These are phyloP conservation scores for Artomyces pyxidatus DNA, from an alignment of 768 basidiomycete species.

Conservation along the genomic window DNA sequence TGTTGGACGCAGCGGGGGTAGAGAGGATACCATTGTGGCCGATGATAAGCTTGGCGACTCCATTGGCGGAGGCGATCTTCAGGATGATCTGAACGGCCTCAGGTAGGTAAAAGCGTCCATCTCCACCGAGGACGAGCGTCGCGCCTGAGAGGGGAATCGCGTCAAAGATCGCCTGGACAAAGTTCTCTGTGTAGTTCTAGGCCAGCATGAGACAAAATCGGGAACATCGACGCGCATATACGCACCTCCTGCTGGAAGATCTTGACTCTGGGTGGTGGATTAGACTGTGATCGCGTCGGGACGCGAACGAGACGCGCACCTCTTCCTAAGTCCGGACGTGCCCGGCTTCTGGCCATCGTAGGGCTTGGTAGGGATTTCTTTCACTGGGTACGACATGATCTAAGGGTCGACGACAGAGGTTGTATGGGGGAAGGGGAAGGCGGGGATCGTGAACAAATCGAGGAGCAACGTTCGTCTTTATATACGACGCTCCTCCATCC, in stretches of 20 bases:
- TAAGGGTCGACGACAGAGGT: slow-evolving; percentile 9
- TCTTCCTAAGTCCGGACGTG: slow-evolving; percentile 94
- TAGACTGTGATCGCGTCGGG: slow-evolving; percentile 2
- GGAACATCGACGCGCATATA: not conserved
- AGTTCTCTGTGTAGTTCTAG: slow-evolving; percentile 97
- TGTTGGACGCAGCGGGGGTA: slow-evolving; percentile 92
- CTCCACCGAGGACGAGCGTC: slow-evolving; percentile 93
- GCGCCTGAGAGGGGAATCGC: slow-evolving; percentile 75
- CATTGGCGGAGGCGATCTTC: slow-evolving; percentile 90
- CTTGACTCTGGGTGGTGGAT: slow-evolving; percentile 61
- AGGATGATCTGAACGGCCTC: slow-evolving; percentile 88
- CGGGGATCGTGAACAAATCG: not conserved
- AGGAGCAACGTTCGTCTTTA: not conserved
- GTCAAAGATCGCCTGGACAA: slow-evolving; percentile 88
- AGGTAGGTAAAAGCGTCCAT: slow-evolving; percentile 87
- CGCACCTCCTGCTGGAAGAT: slow-evolving; percentile 93
- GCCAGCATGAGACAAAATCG: slow-evolving; percentile 14
- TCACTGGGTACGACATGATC: slow-evolving; percentile 43
- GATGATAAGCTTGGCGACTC: slow-evolving; percentile 85
- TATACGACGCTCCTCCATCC: not conserved
- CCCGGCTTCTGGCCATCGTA: slow-evolving; percentile 96
- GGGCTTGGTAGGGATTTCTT: slow-evolving; percentile 74
- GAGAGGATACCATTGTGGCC: slow-evolving; percentile 90
- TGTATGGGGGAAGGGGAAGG: not conserved
- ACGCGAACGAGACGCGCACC: slow-evolving; percentile 35